These are phyloP conservation scores for Fusarium cyanostomum DNA, from an alignment of 2,329 filamentous ascomycete species.

Conservation along the genomic window DNA sequence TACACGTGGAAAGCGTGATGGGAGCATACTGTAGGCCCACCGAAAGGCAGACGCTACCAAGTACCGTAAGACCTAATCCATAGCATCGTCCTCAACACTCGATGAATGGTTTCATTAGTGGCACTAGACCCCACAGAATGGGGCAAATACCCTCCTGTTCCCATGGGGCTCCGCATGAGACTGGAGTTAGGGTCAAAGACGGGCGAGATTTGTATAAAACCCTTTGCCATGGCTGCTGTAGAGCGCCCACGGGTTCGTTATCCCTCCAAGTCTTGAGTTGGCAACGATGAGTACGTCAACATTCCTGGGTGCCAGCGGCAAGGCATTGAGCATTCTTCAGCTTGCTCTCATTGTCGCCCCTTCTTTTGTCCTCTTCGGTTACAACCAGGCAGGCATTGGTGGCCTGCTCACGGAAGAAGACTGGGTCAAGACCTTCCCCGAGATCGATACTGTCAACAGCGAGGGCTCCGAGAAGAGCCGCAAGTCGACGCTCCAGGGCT, in stretches of 20 bases:
- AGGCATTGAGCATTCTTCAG: slow-evolving; percentile 49
- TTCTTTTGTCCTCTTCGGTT: slow-evolving; percentile 58
- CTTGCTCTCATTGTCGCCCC: slow-evolving; percentile 55
- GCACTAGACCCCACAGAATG: slow-evolving; percentile 24
- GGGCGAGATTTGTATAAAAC: slow-evolving; percentile 1
- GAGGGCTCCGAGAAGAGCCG: slow-evolving; percentile 45
- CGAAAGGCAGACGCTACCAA: neutral
- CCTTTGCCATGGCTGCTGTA: too few relatives aligned
- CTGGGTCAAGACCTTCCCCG: slow-evolving; percentile 63
- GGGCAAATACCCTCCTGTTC: slow-evolving; percentile 15
- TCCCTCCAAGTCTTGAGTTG: neutral
- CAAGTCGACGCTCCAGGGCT: slow-evolving; percentile 57
- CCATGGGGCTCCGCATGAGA: slow-evolving; percentile 34
- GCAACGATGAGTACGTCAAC: slow-evolving; percentile 27
- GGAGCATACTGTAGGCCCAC: neutral
- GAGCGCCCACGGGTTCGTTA: neutral
- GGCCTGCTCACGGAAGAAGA: slow-evolving; percentile 72
- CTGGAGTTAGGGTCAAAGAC: neutral
- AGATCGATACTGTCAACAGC: slow-evolving; percentile 62
- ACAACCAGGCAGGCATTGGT: slow-evolving; percentile 76
- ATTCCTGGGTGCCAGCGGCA: slow-evolving; percentile 50
- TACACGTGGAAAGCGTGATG: neutral
- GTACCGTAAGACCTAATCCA: neutral
- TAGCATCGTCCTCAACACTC: neutral
- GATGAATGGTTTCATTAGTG: neutral